phyloP scores from a whole-genome alignment of 768 basidiomycete species.

The Naganishia friedmannii region DNA sequence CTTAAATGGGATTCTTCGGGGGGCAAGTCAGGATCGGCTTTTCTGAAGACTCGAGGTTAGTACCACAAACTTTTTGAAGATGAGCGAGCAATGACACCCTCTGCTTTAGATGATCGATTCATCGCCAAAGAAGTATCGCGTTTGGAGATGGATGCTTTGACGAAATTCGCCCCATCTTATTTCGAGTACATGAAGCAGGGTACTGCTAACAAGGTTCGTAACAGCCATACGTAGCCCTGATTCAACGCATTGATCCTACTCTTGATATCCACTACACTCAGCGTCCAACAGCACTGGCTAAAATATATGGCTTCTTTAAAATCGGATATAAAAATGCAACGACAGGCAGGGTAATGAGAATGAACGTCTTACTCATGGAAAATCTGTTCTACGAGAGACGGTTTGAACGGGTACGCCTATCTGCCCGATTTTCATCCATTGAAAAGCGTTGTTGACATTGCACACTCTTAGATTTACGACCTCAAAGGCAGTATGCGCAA shows the following conservation, averaged over 20 bases:
- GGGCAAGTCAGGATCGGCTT: slow-evolving; percentile 94
- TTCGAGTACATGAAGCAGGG: slow-evolving; percentile 98
- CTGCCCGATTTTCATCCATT: background rate
- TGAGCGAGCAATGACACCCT: background rate
- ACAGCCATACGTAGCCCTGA: too few relatives aligned
- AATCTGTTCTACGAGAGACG: slow-evolving; percentile 81
- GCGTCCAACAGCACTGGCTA: slow-evolving; percentile 91
- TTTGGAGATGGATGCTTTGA: slow-evolving; percentile 88
- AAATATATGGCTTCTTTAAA: slow-evolving; percentile 95
- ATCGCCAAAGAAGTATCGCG: slow-evolving; percentile 94
- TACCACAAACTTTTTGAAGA: background rate
- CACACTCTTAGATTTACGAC: slow-evolving; percentile 76
- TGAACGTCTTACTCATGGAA: slow-evolving; percentile 98
- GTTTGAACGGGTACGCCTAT: slow-evolving; percentile 68
- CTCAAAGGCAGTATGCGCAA: slow-evolving; percentile 94
- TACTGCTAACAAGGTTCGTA: slow-evolving; percentile 71
- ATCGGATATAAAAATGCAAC: slow-evolving; percentile 80
- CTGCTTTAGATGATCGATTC: slow-evolving; percentile 81
- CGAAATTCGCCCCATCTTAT: slow-evolving; percentile 93
- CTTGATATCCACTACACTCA: slow-evolving; percentile 45
- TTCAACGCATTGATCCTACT: background rate
- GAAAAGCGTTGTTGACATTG: background rate
- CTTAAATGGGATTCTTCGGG: slow-evolving; percentile 94
- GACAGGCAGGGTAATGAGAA: slow-evolving; percentile 78
- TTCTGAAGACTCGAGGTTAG: slow-evolving; percentile 86